Base-by-base conservation (phyloP, 2,329 filamentous ascomycete genomes). In the Leptographium galeiforme region DNA sequence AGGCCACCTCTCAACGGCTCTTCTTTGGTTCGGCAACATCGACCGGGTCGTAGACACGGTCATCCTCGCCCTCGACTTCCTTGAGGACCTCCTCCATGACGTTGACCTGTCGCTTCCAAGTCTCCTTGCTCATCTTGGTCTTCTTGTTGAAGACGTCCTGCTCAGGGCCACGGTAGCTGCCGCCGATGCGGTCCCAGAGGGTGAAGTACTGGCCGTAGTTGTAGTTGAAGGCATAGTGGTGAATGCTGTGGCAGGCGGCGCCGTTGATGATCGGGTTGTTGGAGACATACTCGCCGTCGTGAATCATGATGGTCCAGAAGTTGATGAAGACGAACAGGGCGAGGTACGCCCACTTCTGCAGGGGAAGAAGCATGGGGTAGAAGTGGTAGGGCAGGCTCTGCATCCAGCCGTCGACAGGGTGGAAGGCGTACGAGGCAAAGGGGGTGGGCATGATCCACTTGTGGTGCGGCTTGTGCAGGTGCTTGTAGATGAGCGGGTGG, bases 401-500 rank as follows among this genome's bases (percentile, higher is more conserved):
- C 12, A 82, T 78, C 70, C 85, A 96, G 64, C 91, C 91, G 65
- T 97, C 91, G 51, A 96, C 67, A 1, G 91, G 90, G 73, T 97
- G 89, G 78, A 97, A 97, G 55, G 91, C 91, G 65, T 95, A 87
- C 61, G 85, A 89, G 44, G 91, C 90, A 67, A 81, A 96, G 0
- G 91, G 91, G 4, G 89, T 95, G 4, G 91, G 91, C 88, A 96
- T 94, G 70, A 97, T 96, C 91, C 91, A 97, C 75, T 95, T 96
- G 82, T 97, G 91, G 71, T 97, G 91, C 60, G 89, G 85, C 80
- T 97, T 97, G 79, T 97, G 91, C 50, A 96, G 77, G 60, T 75
- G 75, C 74, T 90, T 94, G 79, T 97, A 97, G 61, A 93, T 66
- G 48, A 72, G 64, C 16, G 87, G 87, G 69, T 89, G 84, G 70